Base-by-base conservation (phyloP, 495 filamentous ascomycete species). In the Aspergillus biplanus region DNA sequence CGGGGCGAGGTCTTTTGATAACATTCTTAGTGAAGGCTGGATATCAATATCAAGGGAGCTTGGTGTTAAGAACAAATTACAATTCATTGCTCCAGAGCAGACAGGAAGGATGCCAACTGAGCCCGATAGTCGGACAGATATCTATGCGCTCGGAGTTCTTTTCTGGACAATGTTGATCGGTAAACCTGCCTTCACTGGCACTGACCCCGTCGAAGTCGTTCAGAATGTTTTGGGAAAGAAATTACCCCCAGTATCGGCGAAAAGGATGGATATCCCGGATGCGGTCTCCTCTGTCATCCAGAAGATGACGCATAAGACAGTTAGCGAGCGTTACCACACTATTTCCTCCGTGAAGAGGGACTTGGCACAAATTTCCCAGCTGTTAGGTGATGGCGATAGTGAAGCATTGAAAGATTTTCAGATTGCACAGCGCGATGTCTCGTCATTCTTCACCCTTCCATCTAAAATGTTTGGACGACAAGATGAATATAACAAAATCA, bases 31-130 rank as follows among this genome's bases (percentile, higher is more conserved):
- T 67, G 87, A 89, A 52, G 92, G 92, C 47, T 97, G 93, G 93
- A 89, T 87, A 7, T 81, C 87, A 3, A 78, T 96, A 44, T 92
- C 89, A 5, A 85, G 87, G 44, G 90, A 95, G 71, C 75, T 91
- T 39, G 92, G 92, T 0, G 88, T 91, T 32, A 90, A 90, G 70
- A 89, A 91, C 66, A 96, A 95, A 74, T 78, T 97, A 21, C 86
- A 92, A 61, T 96, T 88, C 68, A 92, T 97, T 71, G 92, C 91
- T 48, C 92, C 93, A 0, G 93, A 97, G 67, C 92, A 96, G 79
- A 97, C 92, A 13, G 93, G 93, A 31, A 87, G 93, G 15, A 89
- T 96, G 85, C 89, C 91, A 3, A 92, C 89, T 16, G 92, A 95
- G 68, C 93, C 93, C 1, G 92, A 97, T 75, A 90, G 86, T 59